phyloP scores from a whole-genome alignment of 1,284 basidiomycete species.

The Ceratobasidium sp. region DNA sequence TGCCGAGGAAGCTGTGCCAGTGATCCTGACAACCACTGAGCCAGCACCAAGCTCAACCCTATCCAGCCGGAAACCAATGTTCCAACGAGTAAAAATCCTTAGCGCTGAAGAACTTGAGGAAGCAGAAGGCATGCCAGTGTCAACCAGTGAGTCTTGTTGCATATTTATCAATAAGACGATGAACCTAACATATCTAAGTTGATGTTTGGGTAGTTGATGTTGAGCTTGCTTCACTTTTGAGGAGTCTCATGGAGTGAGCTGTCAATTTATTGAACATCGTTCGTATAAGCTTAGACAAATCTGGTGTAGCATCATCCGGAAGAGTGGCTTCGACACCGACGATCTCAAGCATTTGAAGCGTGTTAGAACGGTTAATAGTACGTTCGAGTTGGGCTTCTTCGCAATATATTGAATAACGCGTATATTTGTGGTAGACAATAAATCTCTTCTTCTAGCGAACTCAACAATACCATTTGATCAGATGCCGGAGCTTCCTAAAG shows the following conservation, averaged over 20 bases:
- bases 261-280: neutral
- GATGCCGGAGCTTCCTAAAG: slow-evolving; percentile 5
- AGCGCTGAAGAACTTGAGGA: slow-evolving; percentile 52
- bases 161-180: neutral
- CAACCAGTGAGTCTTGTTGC: slow-evolving; percentile 37
- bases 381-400: neutral
- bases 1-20: slow-evolving; percentile 9
- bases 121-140: slow-evolving; percentile 51
- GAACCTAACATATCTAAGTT: slow-evolving; percentile 55
- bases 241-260: slow-evolving; percentile 71
- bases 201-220: slow-evolving; percentile 89
- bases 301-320: slow-evolving; percentile 52
- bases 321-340: slow-evolving; percentile 70
- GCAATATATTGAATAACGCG: neutral
- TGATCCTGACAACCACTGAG: neutral
- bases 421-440: slow-evolving; percentile 8
- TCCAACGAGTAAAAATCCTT: slow-evolving; percentile 53
- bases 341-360: slow-evolving; percentile 82
- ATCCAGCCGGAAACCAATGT: slow-evolving; percentile 45
- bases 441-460: slow-evolving; percentile 51
- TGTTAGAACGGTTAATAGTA: slow-evolving; percentile 63
- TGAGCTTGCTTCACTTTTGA: slow-evolving; percentile 70
- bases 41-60: neutral
- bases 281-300: neutral
- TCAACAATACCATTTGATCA: slow-evolving; percentile 15